Evolutionary conservation across 768 basidiomycete genomes (phyloP), one percentile per base, ranked within the genome.

Genomic region (Pisolithus albus): DNA sequence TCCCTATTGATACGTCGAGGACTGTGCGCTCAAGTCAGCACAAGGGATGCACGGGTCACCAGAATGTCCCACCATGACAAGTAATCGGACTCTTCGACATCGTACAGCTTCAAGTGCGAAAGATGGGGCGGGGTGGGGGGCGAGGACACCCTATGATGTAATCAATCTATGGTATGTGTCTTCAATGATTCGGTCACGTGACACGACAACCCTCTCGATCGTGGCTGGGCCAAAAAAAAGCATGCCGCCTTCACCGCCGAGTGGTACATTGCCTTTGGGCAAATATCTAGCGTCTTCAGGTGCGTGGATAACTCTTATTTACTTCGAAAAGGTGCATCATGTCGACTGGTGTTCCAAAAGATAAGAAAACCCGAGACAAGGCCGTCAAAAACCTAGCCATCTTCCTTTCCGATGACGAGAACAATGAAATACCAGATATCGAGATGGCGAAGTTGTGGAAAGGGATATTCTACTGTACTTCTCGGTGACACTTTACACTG

Each of bases 361-460:
- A 97, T 63, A 95, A 96, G 75, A 85, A 84, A 64, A 86, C 83
- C 2, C 83, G 95, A 53, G 95, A 99, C 71, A 89, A 86, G 63
- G 95, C 95, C 0, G 79, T 96, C 55, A 84, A 85, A 65, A 81
- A 80, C 52, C 76, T 98, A 8, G 74, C 84, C 0, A 66, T 73
- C 4, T 95, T 97, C 66, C 79, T 98, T 28, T 92, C 91, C 1
- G 77, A 82, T 59, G 74, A 78, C 43, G 65, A 67, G 8, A 73
- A 74, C 52, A 73, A 84, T 72, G 75, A 67, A 21, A 68, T 95
- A 28, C 70, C 86, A 15, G 81, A 85, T 51, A 52, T 73, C 26
- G 93, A 97, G 61, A 86, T 96, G 83, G 78, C 81, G 55, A 95
- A 93, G 68, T 67, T 98, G 28, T 98, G 95, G 95, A 97, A 99